Evolutionary conservation across 2,329 filamentous ascomycete species (phyloP), one percentile per base, ranked within the genome.

Genomic region (Aspergillus sp.): DNA sequence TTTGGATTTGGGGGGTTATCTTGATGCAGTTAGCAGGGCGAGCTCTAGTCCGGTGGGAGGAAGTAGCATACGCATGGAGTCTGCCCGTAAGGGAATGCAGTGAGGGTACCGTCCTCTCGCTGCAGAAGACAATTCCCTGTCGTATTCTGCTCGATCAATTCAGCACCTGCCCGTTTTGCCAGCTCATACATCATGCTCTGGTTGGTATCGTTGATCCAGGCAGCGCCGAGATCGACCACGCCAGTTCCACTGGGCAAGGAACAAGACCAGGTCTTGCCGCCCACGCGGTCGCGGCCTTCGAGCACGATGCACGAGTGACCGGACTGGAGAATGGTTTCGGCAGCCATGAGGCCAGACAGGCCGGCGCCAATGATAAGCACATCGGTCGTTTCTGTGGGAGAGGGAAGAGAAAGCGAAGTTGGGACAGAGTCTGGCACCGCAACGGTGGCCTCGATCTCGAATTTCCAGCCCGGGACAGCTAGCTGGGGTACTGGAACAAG

Each of bases 131-230:
- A 76, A 2, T 78, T 74, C 0, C 84, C 83, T 1, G 70, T 60
- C 0, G 78, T 80, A 36, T 81, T 81, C 66, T 87, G 84, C 65
- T 78, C 74, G 7, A 84, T 73, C 0, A 82, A 61, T 25, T 83
- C 78, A 0, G 81, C 65, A 0, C 77, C 76, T 50, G 36, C 60
- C 5, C 60, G 32, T 53, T 65, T 38, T 3, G 63, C 64, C 7
- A 84, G 68, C 0, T 68, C 73, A 63, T 71, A 80, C 52, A 86
- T 79, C 3, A 73, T 72, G 25, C 65, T 72, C 63, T 87, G 84
- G 54, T 79, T 84, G 1, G 74, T 80, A 55, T 86, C 81, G 63
- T 88, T 87, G 63, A 87, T 81, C 85, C 85, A 88, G 0, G 83
- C 84, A 0, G 84, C 85, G 2, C 85, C 85, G 0, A 86, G 67